Evolutionary conservation across 768 basidiomycete species (phyloP), one percentile per base, ranked within the genome.

Genomic region (Cubamyces lactineus): DNA sequence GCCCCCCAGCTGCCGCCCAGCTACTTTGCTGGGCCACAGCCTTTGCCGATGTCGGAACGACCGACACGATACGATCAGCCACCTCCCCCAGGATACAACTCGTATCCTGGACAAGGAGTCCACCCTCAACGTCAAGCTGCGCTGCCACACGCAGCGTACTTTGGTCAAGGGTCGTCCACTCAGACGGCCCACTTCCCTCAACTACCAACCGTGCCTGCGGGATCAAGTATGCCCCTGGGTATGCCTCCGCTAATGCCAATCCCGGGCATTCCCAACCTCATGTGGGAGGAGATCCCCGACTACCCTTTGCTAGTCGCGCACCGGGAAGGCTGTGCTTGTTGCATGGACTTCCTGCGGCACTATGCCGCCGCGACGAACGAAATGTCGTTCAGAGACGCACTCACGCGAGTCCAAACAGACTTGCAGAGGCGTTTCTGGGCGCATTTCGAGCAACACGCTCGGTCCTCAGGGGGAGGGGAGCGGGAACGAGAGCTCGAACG

Each of bases 391-490:
- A 34, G 34, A 17, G 51, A 34, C 34, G 51, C 38, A 9, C 15
- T n/a, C 4, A 40, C 19, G 38, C 34, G 34, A 28, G 38, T 53
- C 4, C 51, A 53, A 23, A 38, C 34, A 9, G 26, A 53, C n/a
- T n/a, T 53, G 34, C 51, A 39, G 19, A 38, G n/a, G 26, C 34
- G 38, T 7, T 53, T 53, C n/a, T 53, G 51, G 51, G 11, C 15
- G n/a, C 30, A 53, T n/a, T 53, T 53, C 51, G 19, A 53, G 51
- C 38, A 21, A 38, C 51, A 53, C 21, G 30, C n/a, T 8, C 30
- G 51, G 38, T 53, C 51, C 34, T 21, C n/a, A 30, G 51, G 30
- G 51, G 51, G 51, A 40, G 51, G 23, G 51, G 21, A n/a, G 7
- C 7, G 34, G 4, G 38, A 38, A 9, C 7, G 43, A 3, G 43